These are phyloP conservation scores for Bipolaris gigantea DNA, from an alignment of 2,329 filamentous ascomycete species.

Conservation along the genomic window DNA sequence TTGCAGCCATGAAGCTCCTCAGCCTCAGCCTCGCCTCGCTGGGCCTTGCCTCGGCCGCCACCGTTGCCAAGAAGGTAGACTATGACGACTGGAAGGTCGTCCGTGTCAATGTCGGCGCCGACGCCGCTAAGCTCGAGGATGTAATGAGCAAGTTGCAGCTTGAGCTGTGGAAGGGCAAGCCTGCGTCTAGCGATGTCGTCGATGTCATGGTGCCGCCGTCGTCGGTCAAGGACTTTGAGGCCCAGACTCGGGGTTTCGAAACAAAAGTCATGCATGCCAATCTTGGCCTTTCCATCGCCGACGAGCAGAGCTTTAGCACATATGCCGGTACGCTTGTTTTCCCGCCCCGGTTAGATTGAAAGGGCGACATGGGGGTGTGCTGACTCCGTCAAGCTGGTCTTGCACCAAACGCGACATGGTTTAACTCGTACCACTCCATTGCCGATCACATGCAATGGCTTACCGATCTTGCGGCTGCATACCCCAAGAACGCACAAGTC, in stretches of 20 bases:
- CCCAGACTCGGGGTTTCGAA: conserved; percentile 30
- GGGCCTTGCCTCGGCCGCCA: conserved; percentile 38
- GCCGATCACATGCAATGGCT: conserved; percentile 42
- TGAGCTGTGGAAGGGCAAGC: conserved; percentile 42
- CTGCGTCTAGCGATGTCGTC: conserved; percentile 35
- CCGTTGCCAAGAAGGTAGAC: conserved; percentile 34
- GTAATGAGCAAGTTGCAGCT: conserved; percentile 38
- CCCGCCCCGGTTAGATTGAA: background rate
- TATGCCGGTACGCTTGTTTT: conserved; percentile 35
- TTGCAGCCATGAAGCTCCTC: conserved; percentile 36
- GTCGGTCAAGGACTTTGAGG: conserved; percentile 33
- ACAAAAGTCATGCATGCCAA: conserved; percentile 43
- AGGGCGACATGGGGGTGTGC: conserved; percentile 7
- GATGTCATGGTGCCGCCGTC: conserved; percentile 42
- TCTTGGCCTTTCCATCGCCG: conserved; percentile 40
- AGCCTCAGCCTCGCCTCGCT: conserved; percentile 33
- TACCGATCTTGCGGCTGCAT: conserved; percentile 39
- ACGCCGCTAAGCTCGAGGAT: conserved; percentile 31
- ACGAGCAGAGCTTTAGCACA: conserved; percentile 33
- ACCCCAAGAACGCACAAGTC: conserved; percentile 41
- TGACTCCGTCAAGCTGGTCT: conserved; percentile 34
- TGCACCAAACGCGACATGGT: conserved; percentile 40
- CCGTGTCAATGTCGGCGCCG: conserved; percentile 38
- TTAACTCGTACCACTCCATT: conserved; percentile 42
- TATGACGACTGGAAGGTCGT: conserved; percentile 45